Evolutionary conservation across 257 asterid species (phyloP).

Genomic region (Solanum boliviense): DNA sequence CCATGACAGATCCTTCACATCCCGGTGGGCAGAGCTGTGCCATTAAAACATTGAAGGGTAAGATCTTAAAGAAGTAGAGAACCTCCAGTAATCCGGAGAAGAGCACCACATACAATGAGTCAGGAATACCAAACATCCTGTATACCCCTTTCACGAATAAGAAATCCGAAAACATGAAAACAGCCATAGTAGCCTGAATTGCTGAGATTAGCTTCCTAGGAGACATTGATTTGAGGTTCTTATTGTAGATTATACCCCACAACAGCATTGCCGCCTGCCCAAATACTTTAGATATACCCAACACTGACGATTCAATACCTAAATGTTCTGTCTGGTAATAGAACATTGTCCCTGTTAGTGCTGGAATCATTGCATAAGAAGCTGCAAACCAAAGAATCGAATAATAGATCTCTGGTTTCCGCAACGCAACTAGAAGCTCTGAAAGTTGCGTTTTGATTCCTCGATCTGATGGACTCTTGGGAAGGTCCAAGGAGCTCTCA

Average conservation of each 20-base stretch:
- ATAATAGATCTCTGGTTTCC: slow-evolving; percentile 51
- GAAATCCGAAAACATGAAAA: slow-evolving; percentile 59
- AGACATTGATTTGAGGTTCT: slow-evolving; percentile 50
- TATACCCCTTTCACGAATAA: slow-evolving; percentile 74
- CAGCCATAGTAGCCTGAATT: slow-evolving; percentile 56
- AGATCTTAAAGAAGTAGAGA: slow-evolving; percentile 62
- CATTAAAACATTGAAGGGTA: slow-evolving; percentile 72
- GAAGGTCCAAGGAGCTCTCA: slow-evolving; percentile 64
- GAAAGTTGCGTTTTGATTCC: slow-evolving; percentile 50
- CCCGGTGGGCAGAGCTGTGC: slow-evolving; percentile 88
- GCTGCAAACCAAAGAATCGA: slow-evolving; percentile 70
- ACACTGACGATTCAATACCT: slow-evolving; percentile 61
- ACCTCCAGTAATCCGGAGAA: slow-evolving; percentile 84
- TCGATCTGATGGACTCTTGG: slow-evolving; percentile 31
- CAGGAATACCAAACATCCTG: slow-evolving; percentile 54
- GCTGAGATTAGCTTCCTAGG: slow-evolving; percentile 58
- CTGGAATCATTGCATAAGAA: slow-evolving; percentile 73
- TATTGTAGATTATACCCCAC: slow-evolving; percentile 72
- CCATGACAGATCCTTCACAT: slow-evolving; percentile 95
- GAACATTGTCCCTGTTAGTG: slow-evolving; percentile 88
- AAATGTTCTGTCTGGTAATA: slow-evolving; percentile 84
- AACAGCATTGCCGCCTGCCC: slow-evolving; percentile 91
- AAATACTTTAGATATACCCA: slow-evolving; percentile 81
- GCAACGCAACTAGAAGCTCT: slow-evolving; percentile 46
- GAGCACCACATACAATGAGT: slow-evolving; percentile 51